phyloP scores from a whole-genome alignment of 306 rosid genomes.

The Vigna angularis region DNA sequence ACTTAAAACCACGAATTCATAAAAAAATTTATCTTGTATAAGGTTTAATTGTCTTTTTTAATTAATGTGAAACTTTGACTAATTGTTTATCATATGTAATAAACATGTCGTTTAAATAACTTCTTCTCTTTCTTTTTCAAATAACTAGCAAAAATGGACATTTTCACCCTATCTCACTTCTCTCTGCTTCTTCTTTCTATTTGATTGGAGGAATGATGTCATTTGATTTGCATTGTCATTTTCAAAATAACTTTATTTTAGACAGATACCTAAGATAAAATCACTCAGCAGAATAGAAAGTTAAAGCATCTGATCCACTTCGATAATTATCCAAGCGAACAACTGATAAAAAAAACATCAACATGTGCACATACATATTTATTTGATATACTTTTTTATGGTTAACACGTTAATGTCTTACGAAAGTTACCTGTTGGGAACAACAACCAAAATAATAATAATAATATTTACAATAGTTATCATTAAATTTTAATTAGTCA shows the following conservation, averaged over 20 bases:
- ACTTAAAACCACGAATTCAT: too few relatives aligned
- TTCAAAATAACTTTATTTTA: background rate
- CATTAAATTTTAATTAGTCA: background rate
- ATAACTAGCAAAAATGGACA: background rate
- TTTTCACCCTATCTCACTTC: background rate
- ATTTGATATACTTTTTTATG: background rate
- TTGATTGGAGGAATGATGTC: background rate
- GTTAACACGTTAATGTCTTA: background rate
- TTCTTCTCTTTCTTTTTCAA: background rate
- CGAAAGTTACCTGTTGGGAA: too few relatives aligned
- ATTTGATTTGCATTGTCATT: slow-evolving; percentile 1
- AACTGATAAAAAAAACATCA: too few relatives aligned
- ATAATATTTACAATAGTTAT: background rate
- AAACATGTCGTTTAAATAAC: background rate
- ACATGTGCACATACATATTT: background rate
- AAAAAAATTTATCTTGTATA: too few relatives aligned
- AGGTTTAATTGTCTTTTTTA: too few relatives aligned
- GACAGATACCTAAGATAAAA: background rate
- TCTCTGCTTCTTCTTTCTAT: background rate
- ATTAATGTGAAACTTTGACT: too few relatives aligned
- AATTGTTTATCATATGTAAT: background rate
- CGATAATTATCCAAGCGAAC: background rate
- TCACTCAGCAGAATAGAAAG: background rate
- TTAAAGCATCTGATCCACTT: background rate
- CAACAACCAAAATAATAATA: too few relatives aligned